A percentile compares a stretch with the other conserved stretches of the same genome.
These are phyloP conservation scores for Populus simonii DNA, from an alignment of 345 rosid species.

Conservation along the genomic window DNA sequence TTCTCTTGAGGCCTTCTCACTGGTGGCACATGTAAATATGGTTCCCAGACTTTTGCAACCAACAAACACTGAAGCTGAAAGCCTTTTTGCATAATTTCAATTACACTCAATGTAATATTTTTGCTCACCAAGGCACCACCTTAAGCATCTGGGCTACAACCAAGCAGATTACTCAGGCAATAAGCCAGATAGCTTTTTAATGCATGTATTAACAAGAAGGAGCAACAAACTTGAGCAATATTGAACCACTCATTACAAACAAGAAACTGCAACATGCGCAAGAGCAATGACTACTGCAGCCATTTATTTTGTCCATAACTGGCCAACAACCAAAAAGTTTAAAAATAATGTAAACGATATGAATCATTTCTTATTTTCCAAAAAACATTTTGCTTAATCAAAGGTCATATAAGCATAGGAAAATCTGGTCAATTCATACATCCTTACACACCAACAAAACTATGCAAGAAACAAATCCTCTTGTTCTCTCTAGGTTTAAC, in stretches of 20 bases:
- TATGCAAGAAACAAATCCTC: not conserved
- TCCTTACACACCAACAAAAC: not conserved
- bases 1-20: not conserved
- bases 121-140: not conserved
- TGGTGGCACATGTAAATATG: not conserved
- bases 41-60: not conserved
- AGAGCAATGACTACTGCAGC: not conserved
- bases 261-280: not conserved
- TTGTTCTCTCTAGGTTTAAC: not conserved
- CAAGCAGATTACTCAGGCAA: not conserved
- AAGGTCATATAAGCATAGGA: not conserved
- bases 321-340: not conserved
- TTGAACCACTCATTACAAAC: not conserved
- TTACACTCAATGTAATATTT: not conserved
- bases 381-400: no score
- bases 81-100: not conserved
- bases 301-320: not conserved
- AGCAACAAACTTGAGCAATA: not conserved
- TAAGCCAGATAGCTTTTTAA: not conserved
- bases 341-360: not conserved
- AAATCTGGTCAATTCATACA: not conserved
- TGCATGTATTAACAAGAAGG: not conserved
- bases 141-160: not conserved
- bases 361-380: not conserved
- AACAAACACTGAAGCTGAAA: not conserved